phyloP scores from a whole-genome alignment of 2,329 filamentous ascomycete genomes.

The Verticillium isaacii region DNA sequence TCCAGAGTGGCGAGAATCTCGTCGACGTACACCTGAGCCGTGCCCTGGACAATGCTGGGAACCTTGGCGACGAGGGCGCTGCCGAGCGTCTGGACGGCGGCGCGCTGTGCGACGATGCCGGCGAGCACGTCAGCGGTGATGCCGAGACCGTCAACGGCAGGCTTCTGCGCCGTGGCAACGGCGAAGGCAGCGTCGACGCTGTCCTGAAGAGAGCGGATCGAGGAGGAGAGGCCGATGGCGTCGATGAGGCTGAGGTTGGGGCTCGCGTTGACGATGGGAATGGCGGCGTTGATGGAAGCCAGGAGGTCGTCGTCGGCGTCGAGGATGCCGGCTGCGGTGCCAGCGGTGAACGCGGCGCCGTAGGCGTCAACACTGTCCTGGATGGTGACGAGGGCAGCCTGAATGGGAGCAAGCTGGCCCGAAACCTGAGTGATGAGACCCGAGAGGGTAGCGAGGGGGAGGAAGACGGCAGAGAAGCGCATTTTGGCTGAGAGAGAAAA shows the following conservation, averaged over 20 bases:
- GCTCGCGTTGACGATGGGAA: background rate
- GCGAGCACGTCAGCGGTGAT: background rate
- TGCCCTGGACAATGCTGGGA: background rate
- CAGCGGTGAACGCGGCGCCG: conserved; percentile 1
- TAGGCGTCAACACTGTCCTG: conserved; percentile 1
- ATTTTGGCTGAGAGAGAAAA: background rate
- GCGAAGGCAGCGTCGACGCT: background rate
- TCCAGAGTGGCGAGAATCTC: background rate
- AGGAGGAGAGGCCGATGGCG: background rate
- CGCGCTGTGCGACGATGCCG: background rate
- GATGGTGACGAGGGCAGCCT: background rate
- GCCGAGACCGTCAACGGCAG: conserved; percentile 1
- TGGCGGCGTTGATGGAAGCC: background rate
- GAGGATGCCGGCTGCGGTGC: background rate
- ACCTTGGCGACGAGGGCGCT: conserved; percentile 1
- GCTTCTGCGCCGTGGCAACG: background rate
- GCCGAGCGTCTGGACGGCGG: background rate
- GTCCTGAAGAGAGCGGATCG: background rate
- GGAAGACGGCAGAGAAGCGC: background rate
- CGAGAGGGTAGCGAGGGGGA: background rate
- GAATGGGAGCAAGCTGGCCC: background rate
- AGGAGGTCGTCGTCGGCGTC: background rate
- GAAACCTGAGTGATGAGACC: background rate
- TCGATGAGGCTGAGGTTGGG: conserved; percentile 1
- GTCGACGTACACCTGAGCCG: background rate